Conservation (phyloP, 2,329 filamentous ascomycete genomes). For the Stenocarpella maydis region DNA sequence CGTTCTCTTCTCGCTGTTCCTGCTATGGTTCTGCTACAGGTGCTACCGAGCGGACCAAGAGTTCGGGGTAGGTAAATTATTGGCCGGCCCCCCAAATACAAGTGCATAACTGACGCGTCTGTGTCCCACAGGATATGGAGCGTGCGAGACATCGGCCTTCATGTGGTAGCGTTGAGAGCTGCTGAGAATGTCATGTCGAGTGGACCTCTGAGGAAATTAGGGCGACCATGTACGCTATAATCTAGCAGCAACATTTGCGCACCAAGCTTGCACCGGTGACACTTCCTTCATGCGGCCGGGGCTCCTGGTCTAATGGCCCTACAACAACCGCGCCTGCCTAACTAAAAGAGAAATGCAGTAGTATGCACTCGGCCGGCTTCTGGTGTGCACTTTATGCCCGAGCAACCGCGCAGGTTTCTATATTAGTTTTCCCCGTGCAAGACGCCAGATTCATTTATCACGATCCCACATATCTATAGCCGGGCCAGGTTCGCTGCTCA, state of each 20-base stretch:
- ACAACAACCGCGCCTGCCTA: neutral
- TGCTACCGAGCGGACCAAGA: neutral
- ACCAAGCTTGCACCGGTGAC: neutral
- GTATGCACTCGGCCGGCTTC: no score
- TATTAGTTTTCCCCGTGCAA: no score
- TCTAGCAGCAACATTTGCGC: neutral
- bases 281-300: neutral
- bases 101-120: no score
- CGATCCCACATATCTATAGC: no score
- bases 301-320: neutral
- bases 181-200: neutral
- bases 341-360: neutral
- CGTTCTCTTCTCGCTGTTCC: neutral
- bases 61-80: neutral
- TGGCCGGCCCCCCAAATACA: rapidly evolving
- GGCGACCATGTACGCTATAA: neutral
- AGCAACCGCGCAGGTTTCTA: neutral
- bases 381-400: no score
- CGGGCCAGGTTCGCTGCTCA: neutral
- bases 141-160: neutral
- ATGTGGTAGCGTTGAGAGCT: neutral
- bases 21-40: conserved; percentile 26
- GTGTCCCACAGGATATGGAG: neutral
- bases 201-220: neutral
- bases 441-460: neutral